Percentiles rank a stretch among this genome's conserved stretches.
Evolutionary conservation across 2,329 filamentous ascomycete species (phyloP).

Genomic region (Coniochaeta sp.): DNA sequence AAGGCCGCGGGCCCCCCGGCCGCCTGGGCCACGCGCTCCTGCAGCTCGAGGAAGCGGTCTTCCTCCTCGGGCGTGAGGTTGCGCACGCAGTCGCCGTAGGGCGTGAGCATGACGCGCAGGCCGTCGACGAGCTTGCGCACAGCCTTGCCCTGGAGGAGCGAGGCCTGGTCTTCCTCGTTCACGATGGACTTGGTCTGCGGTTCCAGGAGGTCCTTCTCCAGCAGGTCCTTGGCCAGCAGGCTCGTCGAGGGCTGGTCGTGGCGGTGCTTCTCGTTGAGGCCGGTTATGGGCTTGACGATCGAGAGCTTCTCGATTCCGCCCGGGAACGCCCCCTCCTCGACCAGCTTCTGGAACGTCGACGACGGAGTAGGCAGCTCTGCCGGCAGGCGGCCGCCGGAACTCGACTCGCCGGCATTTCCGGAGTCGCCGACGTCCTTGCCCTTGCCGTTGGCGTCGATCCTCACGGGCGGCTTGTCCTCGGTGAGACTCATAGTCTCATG

Average conservation of each 20-base stretch:
- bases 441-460: slow-evolving; percentile 16
- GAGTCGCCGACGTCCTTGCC: slow-evolving; percentile 16
- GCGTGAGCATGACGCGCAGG: slow-evolving; percentile 64
- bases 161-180: slow-evolving; percentile 45
- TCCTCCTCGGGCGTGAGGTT: slow-evolving; percentile 64
- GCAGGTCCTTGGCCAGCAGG: background rate
- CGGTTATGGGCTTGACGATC: slow-evolving; percentile 29
- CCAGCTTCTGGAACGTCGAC: slow-evolving; percentile 29
- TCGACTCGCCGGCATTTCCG: background rate
- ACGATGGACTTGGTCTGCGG: slow-evolving; percentile 36
- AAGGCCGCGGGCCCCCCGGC: slow-evolving; percentile 49
- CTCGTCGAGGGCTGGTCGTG: slow-evolving; percentile 7
- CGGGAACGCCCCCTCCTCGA: slow-evolving; percentile 23
- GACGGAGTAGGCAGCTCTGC: background rate
- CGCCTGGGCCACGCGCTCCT: slow-evolving; percentile 45
- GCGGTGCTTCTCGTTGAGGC: slow-evolving; percentile 24
- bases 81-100: slow-evolving; percentile 69
- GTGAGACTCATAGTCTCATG: slow-evolving; percentile 18
- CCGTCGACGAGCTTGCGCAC: slow-evolving; percentile 58
- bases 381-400: background rate
- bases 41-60: slow-evolving; percentile 61
- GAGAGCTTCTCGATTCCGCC: slow-evolving; percentile 26
- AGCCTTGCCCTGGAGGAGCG: slow-evolving; percentile 47
- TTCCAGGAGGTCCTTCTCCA: background rate
- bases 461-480: slow-evolving; percentile 11